Percentiles rank a stretch among this genome's conserved stretches.
These are phyloP conservation scores for Pythium guiyangense DNA, from an alignment of 352 stramenopile species.

Conservation along the genomic window DNA sequence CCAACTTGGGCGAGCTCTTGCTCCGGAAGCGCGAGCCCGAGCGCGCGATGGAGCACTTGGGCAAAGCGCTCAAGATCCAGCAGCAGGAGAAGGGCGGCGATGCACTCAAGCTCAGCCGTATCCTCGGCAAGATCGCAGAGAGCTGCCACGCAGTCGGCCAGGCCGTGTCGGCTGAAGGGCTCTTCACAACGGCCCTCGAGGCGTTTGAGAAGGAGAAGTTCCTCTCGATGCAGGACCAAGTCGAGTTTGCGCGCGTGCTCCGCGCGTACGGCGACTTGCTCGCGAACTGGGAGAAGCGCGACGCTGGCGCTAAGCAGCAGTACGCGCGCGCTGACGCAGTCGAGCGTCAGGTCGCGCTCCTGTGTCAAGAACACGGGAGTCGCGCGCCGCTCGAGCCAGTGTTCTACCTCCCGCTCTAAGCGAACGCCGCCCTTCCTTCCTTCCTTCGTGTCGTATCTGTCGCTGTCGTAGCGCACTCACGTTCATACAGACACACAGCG, in stretches of 20 bases:
- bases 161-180: slow-evolving; percentile 63
- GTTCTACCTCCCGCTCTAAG: too few relatives aligned
- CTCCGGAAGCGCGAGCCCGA: slow-evolving; percentile 53
- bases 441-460: too few relatives aligned
- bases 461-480: too few relatives aligned
- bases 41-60: slow-evolving; percentile 64
- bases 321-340: slow-evolving; percentile 34
- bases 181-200: slow-evolving; percentile 68
- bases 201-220: slow-evolving; percentile 56
- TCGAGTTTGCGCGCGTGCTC: slow-evolving; percentile 64
- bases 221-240: slow-evolving; percentile 47
- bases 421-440: too few relatives aligned
- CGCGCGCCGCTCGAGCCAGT: too few relatives aligned
- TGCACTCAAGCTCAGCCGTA: slow-evolving; percentile 55
- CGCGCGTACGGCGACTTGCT: slow-evolving; percentile 53
- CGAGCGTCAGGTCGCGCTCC: too few relatives aligned
- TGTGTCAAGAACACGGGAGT: too few relatives aligned
- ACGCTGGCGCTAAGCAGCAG: slow-evolving; percentile 31
- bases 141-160: slow-evolving; percentile 58
- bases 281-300: slow-evolving; percentile 52
- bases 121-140: slow-evolving; percentile 59
- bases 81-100: slow-evolving; percentile 44
- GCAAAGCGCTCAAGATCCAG: slow-evolving; percentile 58
- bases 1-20: slow-evolving; percentile 64
- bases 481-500: too few relatives aligned